Evolutionary conservation across 331 rosid species (phyloP), one percentile per base, ranked within the genome.

Genomic region (Rosa hybrid): DNA sequence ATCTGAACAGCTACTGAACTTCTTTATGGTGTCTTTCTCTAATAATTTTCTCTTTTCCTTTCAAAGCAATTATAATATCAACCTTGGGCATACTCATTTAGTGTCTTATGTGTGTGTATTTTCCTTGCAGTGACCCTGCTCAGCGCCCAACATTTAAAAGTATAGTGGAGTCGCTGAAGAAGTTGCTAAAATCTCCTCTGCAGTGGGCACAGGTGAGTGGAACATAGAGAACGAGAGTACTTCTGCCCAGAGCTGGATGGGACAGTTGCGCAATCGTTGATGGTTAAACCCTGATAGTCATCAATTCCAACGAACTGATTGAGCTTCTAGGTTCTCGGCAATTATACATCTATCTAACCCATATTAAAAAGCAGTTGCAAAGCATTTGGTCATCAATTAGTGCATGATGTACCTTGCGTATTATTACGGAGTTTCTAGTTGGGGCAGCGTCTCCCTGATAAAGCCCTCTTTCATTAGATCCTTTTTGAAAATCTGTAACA

Each of bases 161-260:
- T 60, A 96, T 93, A 80, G 97, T 96, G 0, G 93, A 89, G 2
- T 84, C 99, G 4, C 83, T 96, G 81, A 96, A 93, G 90, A 96
- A 92, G 90, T 83, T 96, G 85, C 89, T 93, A 8, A 93, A 84
- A 83, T 88, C 98, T 82, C 99, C 98, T 2, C 85, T 75, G 83
- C 94, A 89, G 78, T 57, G 86, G 89, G 91, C 89, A 65, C 85
- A 81, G 53, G 86, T 89, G 92, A 92, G 85, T 1, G 90, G 85
- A 78, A 85, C 82, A 20, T 81, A 82, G 71, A 16, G 20, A 39
- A 18, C 0, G 74, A 12, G 44, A 38, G 7, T 7, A 8, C 50
- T 3, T 12, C 34, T 70, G 25, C 77, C 45, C 64, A 25, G 69
- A 80, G 60, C 78, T 54, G 78, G 44, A 59, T 78, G 27, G 59